These are phyloP conservation scores for Metschnikowia baotianmanensis DNA, from an alignment of 805 yeast genomes.

Conservation along the genomic window DNA sequence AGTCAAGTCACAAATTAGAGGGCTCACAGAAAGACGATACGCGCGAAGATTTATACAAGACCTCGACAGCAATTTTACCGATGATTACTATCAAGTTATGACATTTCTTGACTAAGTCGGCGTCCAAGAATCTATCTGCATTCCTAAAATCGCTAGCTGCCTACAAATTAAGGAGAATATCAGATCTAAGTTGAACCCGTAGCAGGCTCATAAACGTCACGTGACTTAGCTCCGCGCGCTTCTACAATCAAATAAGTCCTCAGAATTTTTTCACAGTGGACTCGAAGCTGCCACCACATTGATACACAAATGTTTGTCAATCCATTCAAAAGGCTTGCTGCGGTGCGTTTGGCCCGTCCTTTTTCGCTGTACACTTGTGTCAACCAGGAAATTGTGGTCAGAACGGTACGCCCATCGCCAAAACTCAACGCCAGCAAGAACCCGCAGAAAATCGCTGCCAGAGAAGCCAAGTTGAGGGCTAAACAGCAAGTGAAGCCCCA, in stretches of 20 bases:
- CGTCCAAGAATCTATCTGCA: too few species aligned
- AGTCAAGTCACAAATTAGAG: too few species aligned
- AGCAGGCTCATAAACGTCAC: too few species aligned
- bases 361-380: constrained; percentile 4
- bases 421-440: constrained; percentile 17
- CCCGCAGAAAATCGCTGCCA: constrained; percentile 15
- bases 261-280: background rate
- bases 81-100: too few species aligned
- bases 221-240: too few species aligned
- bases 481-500: constrained; percentile 32
- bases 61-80: too few species aligned
- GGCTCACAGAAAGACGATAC: too few species aligned
- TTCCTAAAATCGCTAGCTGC: too few species aligned
- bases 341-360: constrained; percentile 7
- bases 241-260: background rate
- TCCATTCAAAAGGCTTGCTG: constrained; percentile 2
- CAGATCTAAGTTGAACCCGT: too few species aligned
- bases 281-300: background rate
- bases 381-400: constrained; percentile 4
- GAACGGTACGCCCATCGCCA: constrained; percentile 18
- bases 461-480: constrained; percentile 14
- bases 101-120: too few species aligned
- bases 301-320: constrained; percentile 7
- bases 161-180: too few species aligned
- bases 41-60: too few species aligned